A percentile compares a stretch with the other conserved stretches of the same genome.
These are phyloP conservation scores for Delonix regia DNA, from an alignment of 306 rosid species.

Conservation along the genomic window DNA sequence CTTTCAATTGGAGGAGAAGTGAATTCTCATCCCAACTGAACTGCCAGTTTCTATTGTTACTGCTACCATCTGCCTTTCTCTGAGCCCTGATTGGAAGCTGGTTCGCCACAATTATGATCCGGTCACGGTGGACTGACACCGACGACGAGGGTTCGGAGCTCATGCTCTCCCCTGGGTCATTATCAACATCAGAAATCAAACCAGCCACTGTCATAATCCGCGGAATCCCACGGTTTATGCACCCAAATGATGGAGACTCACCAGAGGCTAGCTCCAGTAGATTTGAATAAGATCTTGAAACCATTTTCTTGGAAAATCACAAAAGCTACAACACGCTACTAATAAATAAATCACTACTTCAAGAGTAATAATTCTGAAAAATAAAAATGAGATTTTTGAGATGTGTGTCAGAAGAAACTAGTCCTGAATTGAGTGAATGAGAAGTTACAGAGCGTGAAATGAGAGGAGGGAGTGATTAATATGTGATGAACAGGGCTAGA, in stretches of 20 bases:
- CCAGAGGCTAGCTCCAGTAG: constrained; percentile 72
- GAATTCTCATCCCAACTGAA: constrained; percentile 77
- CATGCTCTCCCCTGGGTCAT: constrained; percentile 50
- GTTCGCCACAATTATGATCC: constrained; percentile 70
- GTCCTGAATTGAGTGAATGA: constrained; percentile 40
- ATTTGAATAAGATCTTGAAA: constrained; percentile 75
- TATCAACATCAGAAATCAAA: constrained; percentile 59
- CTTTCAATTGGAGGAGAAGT: constrained; percentile 66
- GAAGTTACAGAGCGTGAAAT: constrained; percentile 43
- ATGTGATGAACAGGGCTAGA: constrained; percentile 24
- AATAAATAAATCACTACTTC: constrained; percentile 14
- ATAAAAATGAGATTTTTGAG: constrained; percentile 31
- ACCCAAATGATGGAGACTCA: constrained; percentile 57
- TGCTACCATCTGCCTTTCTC: constrained; percentile 40
- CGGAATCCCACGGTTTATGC: constrained; percentile 53
- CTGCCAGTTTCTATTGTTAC: constrained; percentile 49
- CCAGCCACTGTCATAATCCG: constrained; percentile 72
- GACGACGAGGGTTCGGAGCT: constrained; percentile 60
- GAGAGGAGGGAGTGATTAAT: constrained; percentile 24
- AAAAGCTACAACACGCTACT: background rate
- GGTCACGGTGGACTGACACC: constrained; percentile 49
- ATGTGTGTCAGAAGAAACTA: constrained; percentile 36
- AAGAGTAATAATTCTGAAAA: background rate
- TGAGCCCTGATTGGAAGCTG: constrained; percentile 74
- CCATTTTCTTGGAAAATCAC: constrained; percentile 41